Evolutionary conservation across 164 flowering plant genomes (phyloP).

Genomic region (Kalanchoe fedtschenkoi): DNA sequence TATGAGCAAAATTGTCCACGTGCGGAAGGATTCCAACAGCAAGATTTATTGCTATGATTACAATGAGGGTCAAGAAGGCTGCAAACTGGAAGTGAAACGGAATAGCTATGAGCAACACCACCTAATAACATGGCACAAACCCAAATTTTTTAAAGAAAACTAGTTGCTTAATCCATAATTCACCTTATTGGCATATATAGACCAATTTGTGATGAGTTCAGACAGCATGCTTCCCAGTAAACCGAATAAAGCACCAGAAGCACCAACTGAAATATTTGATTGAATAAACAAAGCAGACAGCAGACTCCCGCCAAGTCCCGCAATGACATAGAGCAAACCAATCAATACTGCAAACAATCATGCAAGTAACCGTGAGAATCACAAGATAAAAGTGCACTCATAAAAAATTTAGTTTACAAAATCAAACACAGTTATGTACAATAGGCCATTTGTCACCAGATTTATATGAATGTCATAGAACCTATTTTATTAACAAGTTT

Average conservation of each 20-base stretch:
- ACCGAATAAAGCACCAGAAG: slow-evolving; percentile 74
- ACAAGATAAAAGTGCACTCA: background rate
- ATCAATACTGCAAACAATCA: slow-evolving; percentile 30
- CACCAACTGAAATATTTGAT: slow-evolving; percentile 57
- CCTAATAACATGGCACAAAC: background rate
- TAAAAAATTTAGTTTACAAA: background rate
- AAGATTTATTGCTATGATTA: slow-evolving; percentile 58
- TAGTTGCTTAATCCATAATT: background rate
- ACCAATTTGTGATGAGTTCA: slow-evolving; percentile 62
- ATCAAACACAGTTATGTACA: background rate
- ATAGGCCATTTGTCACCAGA: background rate
- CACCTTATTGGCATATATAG: slow-evolving; percentile 54
- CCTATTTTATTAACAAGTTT: background rate
- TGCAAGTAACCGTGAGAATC: background rate
- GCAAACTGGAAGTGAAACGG: slow-evolving; percentile 33
- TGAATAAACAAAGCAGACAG: slow-evolving; percentile 44
- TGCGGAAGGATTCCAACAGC: slow-evolving; percentile 87
- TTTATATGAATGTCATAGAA: background rate
- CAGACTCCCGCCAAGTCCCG: slow-evolving; percentile 66
- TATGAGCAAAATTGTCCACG: slow-evolving; percentile 92
- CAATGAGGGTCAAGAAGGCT: slow-evolving; percentile 56
- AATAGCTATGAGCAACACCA: background rate
- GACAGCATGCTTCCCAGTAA: slow-evolving; percentile 68
- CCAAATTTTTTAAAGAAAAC: background rate
- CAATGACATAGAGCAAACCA: slow-evolving; percentile 51